A percentile compares a stretch with the other conserved stretches of the same genome.
phyloP scores from a whole-genome alignment of 116 monocot species.

The Dioscorea cayenensis region DNA sequence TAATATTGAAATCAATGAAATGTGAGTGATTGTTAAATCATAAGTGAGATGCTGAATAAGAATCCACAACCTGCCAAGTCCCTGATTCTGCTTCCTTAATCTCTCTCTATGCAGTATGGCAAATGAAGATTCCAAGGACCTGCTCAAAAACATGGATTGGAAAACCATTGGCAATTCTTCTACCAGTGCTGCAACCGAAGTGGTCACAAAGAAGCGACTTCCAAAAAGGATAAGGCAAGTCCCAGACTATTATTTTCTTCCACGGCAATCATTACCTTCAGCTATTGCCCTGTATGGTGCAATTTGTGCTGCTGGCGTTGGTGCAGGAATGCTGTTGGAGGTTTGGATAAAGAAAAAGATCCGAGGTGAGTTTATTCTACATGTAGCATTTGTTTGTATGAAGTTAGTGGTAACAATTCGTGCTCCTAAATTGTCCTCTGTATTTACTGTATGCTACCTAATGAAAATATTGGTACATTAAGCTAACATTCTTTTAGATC shows the following conservation, averaged over 20 bases:
- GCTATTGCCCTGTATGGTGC: conserved; percentile 57
- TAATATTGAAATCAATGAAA: too few relatives aligned
- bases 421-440: neutral
- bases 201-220: conserved; percentile 52
- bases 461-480: too few relatives aligned
- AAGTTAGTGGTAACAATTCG: neutral
- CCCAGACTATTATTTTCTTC: conserved; percentile 66
- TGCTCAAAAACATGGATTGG: conserved; percentile 66
- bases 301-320: conserved; percentile 55
- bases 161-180: conserved; percentile 27
- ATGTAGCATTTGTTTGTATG: conserved; percentile 4
- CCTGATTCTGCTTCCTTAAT: too few relatives aligned
- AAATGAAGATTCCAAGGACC: conserved; percentile 49
- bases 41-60: too few relatives aligned
- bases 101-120: neutral
- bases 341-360: conserved; percentile 88
- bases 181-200: conserved; percentile 19
- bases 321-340: conserved; percentile 63
- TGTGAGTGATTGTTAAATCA: too few relatives aligned
- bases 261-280: conserved; percentile 40
- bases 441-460: too few relatives aligned
- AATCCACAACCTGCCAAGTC: too few relatives aligned
- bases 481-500: too few relatives aligned
- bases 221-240: conserved; percentile 74
- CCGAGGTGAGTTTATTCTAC: conserved; percentile 35